Percentiles rank a stretch among this genome's conserved stretches.
Conservation (phyloP, 1,284 basidiomycete genomes). For the Rhodotorula sp. region DNA sequence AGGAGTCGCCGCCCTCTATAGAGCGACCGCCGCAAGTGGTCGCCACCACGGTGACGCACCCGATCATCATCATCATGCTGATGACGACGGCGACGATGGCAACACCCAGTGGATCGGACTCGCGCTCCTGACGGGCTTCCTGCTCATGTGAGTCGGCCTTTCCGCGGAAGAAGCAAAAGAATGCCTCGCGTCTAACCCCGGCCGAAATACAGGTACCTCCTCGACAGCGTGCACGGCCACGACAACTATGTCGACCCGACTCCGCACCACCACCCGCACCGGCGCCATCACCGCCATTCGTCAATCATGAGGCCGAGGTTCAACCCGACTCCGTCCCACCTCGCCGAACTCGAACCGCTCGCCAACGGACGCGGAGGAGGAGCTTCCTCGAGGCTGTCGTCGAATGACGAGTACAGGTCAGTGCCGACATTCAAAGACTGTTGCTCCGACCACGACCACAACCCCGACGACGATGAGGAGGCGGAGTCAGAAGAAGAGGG, state of each 20-base stretch:
- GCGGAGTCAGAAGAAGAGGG: not conserved
- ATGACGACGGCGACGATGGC: conserved; percentile 14
- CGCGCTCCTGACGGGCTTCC: conserved; percentile 74
- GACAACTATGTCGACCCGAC: conserved; percentile 49
- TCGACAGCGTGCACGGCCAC: conserved; percentile 42
- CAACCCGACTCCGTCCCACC: conserved; percentile 18
- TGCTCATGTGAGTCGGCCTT: conserved; percentile 67
- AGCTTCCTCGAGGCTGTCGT: not conserved
- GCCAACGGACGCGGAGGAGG: conserved; percentile 5
- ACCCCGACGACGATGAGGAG: not conserved
- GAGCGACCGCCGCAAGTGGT: not conserved
- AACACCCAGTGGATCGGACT: conserved; percentile 58
- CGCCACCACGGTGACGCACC: conserved; percentile 16
- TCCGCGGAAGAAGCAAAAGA: too few relatives aligned
- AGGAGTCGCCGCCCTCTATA: conserved; percentile 33
- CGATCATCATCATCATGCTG: conserved; percentile 22
- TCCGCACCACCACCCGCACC: conserved; percentile 39
- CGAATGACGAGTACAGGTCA: not conserved
- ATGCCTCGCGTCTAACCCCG: conserved; percentile 45
- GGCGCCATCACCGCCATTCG: conserved; percentile 11
- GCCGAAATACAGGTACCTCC: conserved; percentile 28
- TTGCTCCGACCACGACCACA: not conserved
- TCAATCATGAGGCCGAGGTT: conserved; percentile 13
- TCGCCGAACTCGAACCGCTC: conserved; percentile 38
- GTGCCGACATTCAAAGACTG: not conserved